Evolutionary conservation across 176 grass and related monocot species (phyloP), one percentile per base, ranked within the genome.

Genomic region (Rhynchospora pubera): DNA sequence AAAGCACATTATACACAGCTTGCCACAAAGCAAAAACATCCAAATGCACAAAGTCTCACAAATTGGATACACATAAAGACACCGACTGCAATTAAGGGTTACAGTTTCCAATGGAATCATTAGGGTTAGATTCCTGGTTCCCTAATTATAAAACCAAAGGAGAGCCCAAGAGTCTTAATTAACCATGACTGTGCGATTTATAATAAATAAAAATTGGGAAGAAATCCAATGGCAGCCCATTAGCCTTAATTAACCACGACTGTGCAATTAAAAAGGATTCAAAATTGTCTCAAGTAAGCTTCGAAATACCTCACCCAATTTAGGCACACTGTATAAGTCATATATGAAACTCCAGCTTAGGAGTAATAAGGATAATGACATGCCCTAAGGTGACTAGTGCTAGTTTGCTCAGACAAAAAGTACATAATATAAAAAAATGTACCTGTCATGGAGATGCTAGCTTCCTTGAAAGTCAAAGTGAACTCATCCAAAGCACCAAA

Each of bases 401-500:
- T 73, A 50, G 18, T 22, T 50, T 73, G 16, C n/a, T 80, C 1
- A 81, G 55, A 81, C 47, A 23, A 34, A n/a, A 32, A 65, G 57
- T 62, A 79, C 2, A 65, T n/a, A 1, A 62, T 14, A 32, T 84
- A 30, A 60, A 65, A n/a, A 24, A 24, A n/a, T 82, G 52, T 90
- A 97, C 94, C 94, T 92, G 66, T 78, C 63, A 85, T 62, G 30
- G 50, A 88, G 69, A 81, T 83, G 53, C 65, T 88, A 65, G 90
- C 88, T 89, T 94, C 87, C 79, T 72, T 92, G 78, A 97, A 97
- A 84, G 90, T 88, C 15, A 80, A 91, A 83, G 92, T 77, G 57
- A 94, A 97, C 57, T 92, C 87, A 46, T 97, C 92, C 45, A 94
- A 50, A 59, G 87, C 82, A 50, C 85, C 92, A 15, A 97, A 97